Conservation (phyloP, 768 basidiomycete genomes). For the Lentinula sp. region DNA sequence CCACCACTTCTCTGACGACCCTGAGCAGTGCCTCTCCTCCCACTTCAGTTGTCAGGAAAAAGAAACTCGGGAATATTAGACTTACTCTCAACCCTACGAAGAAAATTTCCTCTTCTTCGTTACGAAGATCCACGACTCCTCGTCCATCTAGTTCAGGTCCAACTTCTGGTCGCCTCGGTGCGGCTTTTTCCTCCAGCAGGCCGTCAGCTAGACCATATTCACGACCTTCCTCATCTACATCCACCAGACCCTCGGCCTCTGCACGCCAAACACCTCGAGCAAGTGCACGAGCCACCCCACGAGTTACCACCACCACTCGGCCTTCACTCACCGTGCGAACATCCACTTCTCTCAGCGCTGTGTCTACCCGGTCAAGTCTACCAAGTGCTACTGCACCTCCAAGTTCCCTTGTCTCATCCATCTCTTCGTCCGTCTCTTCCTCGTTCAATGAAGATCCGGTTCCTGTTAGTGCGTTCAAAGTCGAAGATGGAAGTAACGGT, state of each 20-base stretch:
- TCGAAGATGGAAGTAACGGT: background rate
- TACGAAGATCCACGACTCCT: slow-evolving; percentile 1
- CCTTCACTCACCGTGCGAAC: background rate
- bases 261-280: background rate
- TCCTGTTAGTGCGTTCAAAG: background rate
- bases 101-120: background rate
- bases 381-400: background rate
- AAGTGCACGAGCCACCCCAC: background rate
- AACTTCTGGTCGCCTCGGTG: too few relatives aligned
- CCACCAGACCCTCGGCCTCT: background rate
- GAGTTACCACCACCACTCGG: background rate
- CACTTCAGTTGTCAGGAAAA: too few relatives aligned
- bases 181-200: too few relatives aligned
- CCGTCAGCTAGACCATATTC: too few relatives aligned
- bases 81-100: background rate
- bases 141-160: background rate
- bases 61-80: background rate
- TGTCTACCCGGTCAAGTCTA: background rate
- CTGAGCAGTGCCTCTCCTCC: background rate
- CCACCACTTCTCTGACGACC: background rate
- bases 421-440: background rate
- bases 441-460: background rate
- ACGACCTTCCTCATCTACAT: background rate
- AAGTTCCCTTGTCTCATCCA: background rate
- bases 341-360: background rate